Base-by-base conservation (phyloP, 179 eudicot genomes). In the Corrigiola litoralis region DNA sequence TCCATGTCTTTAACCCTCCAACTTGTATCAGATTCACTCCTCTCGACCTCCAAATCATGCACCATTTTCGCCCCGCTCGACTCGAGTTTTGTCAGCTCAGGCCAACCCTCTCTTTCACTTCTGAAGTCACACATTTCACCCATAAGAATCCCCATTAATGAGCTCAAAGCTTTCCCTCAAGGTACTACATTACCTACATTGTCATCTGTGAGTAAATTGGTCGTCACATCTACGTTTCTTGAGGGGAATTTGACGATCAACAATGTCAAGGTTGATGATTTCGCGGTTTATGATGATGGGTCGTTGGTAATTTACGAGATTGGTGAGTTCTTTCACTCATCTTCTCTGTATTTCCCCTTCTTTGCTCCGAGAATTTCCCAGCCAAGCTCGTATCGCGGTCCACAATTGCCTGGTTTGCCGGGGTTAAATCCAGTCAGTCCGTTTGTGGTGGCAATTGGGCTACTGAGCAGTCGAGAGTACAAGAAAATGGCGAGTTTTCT, bases 1-100 rank as follows among this genome's bases (percentile, higher is more conserved):
- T 58, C 63, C 29, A 58, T 58, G 63, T 58, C 63, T 1, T 2
- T 58, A 36, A 58, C 63, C 47, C 63, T 58, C 20, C 63, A 58
- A 23, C 63, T 58, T 18, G 20, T 58, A 29, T 38, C 47, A 7
- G 17, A 23, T 8, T 58, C 18, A 2, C 63, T 32, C 10, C 29
- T 25, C 47, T 58, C 47, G 17, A 36, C 40, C 47, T 58, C 47
- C 31, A 36, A 58, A 9, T 58, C 63, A 13, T 28, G 23, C 63
- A 58, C 47, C 32, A 36, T 58, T 58, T 58, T 58, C 47, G 47
- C 63, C 14, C 32, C 63, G 34, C 47, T 31, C 0, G 63, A 58
- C 63, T 23, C 21, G 29, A 25, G 24, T 58, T 58, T 58, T 31
- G 12, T 38, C 17, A 28, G 4, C 5, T 58, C 11, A 7, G 32